Evolutionary conservation across 495 filamentous ascomycete species (phyloP), one percentile per base, ranked within the genome.

Genomic region (Polyplosphaeria fusca): DNA sequence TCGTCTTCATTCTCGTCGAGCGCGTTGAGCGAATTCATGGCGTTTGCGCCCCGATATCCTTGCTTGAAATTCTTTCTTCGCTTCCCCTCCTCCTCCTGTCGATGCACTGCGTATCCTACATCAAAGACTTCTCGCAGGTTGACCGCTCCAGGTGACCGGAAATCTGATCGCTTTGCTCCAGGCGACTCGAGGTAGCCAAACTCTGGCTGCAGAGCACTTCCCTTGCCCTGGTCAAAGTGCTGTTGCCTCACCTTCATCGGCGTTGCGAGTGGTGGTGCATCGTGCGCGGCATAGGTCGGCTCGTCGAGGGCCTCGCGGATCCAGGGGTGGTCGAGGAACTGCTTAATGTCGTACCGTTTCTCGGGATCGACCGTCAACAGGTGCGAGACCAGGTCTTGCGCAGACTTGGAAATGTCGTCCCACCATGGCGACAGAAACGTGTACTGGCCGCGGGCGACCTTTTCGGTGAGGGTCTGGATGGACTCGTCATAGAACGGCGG

Each of bases 341-440:
- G 82, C 57, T 77, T 80, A 70, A 96, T 96, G 0, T 84, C 88
- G 72, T 88, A 96, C 1, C 91, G 85, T 72, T 92, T 88, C 42
- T 91, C 87, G 2, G 91, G 91, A 67, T 96, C 90, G 48, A 96
- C 91, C 18, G 89, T 91, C 39, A 96, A 78, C 3, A 98, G 83
- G 69, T 97, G 93, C 0, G 88, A 89, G 44, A 98, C 90, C 4
- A 98, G 73, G 65, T 98, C 94, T 68, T 97, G 88, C 0, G 93
- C 93, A 0, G 88, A 84, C 71, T 95, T 92, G 60, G 91, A 96
- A 55, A 97, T 97, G 58, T 96, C 91, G 64, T 98, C 93, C 93
- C 93, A 98, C 93, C 93, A 98, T 0, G 93, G 93, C 11, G 92
- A 96, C 5, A 97, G 78, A 78, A 98, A 98, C 5, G 94, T 96